A percentile compares a stretch with the other conserved stretches of the same genome.
Conservation (phyloP, 108 stramenopile genomes). For the Aurantiochytrium sp. region DNA sequence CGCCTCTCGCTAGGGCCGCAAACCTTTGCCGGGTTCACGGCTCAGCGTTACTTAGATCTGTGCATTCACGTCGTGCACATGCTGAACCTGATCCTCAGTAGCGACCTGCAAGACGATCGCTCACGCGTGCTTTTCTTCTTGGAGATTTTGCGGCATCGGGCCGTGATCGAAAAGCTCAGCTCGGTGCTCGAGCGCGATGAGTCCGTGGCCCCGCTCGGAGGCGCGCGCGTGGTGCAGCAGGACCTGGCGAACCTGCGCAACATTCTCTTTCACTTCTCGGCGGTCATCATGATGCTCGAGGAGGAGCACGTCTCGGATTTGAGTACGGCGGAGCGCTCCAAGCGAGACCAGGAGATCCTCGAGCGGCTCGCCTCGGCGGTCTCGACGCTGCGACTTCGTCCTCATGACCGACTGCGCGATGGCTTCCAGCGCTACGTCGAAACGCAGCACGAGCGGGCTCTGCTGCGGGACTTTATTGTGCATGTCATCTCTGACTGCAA, state of each 20-base stretch:
- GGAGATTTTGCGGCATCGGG: not conserved
- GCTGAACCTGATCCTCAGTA: not conserved
- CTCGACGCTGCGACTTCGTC: not conserved
- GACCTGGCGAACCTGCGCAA: not conserved
- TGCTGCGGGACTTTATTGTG: not conserved
- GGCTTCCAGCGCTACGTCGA: conserved; percentile 1
- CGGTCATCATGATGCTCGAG: not conserved
- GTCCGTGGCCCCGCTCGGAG: not conserved
- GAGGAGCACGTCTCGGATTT: not conserved
- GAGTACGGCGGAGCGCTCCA: not conserved
- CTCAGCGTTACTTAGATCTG: not conserved
- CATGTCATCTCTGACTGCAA: not conserved
- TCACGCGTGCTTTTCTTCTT: not conserved
- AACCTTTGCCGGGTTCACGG: not conserved
- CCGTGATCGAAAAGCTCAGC: not conserved
- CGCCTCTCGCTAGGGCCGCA: not conserved
- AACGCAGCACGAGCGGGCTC: not conserved
- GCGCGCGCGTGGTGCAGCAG: conserved; percentile 1
- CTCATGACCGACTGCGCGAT: conserved; percentile 4
- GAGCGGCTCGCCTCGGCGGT: not conserved
- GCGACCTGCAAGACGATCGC: not conserved
- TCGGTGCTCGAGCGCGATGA: not conserved
- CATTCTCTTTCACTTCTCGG: not conserved
- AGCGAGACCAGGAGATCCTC: not conserved
- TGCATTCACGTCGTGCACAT: not conserved